Evolutionary conservation across 176 grass and related monocot species (phyloP).

Genomic region (Ampelocalamus luodianensis): DNA sequence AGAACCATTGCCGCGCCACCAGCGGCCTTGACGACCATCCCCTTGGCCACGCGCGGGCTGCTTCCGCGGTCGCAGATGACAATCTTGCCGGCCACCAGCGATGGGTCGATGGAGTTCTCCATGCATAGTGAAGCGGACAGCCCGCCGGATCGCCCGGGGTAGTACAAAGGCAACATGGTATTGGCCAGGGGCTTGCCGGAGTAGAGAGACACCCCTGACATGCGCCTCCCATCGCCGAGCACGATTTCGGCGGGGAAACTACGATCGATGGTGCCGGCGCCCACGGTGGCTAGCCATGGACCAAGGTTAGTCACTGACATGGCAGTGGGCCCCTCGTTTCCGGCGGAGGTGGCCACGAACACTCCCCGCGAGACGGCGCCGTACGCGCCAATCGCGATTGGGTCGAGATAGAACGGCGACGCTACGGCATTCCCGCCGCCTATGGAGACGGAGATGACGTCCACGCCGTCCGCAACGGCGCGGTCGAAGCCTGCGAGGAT

Average conservation of each 20-base stretch:
- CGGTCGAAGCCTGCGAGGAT: slow-evolving; percentile 94
- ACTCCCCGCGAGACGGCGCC: slow-evolving; percentile 72
- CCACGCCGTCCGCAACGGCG: slow-evolving; percentile 87
- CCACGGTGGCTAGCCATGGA: slow-evolving; percentile 90
- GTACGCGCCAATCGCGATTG: slow-evolving; percentile 84
- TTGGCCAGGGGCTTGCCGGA: slow-evolving; percentile 63
- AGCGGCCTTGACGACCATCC: slow-evolving; percentile 82
- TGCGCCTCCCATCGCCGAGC: slow-evolving; percentile 69
- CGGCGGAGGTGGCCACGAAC: slow-evolving; percentile 90
- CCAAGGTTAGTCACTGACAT: slow-evolving; percentile 94
- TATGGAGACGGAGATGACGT: slow-evolving; percentile 91
- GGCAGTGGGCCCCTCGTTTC: slow-evolving; percentile 75
- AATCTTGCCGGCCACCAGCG: slow-evolving; percentile 72
- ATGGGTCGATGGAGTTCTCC: slow-evolving; percentile 95
- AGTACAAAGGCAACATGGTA: slow-evolving; percentile 62
- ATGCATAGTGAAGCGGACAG: slow-evolving; percentile 85
- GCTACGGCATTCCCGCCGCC: slow-evolving; percentile 72
- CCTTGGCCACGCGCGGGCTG: slow-evolving; percentile 93
- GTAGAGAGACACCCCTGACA: slow-evolving; percentile 81
- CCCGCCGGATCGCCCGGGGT: slow-evolving; percentile 66
- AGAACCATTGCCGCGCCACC: slow-evolving; percentile 87
- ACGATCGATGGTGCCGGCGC: slow-evolving; percentile 92
- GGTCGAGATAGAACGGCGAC: slow-evolving; percentile 87
- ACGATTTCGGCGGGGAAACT: slow-evolving; percentile 77
- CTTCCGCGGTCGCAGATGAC: slow-evolving; percentile 96